phyloP scores from a whole-genome alignment of 2,329 filamentous ascomycete genomes.

The Aspergillus cejpii region DNA sequence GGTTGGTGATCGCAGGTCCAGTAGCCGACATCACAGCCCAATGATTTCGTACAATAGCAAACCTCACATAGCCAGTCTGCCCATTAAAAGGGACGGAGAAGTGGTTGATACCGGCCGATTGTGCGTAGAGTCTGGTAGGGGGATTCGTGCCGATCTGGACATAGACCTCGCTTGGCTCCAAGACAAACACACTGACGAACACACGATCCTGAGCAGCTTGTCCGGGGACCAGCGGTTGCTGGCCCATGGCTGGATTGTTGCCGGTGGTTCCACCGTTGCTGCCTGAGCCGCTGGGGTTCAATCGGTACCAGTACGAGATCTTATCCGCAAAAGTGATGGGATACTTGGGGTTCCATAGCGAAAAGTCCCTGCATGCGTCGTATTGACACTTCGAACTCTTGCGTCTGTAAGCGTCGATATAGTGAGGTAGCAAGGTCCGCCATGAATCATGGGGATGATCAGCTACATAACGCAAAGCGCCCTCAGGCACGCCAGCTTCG shows the following conservation, averaged over 20 bases:
- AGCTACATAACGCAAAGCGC: constrained; percentile 33
- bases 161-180: constrained; percentile 22
- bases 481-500: constrained; percentile 44
- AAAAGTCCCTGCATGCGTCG: not conserved
- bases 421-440: constrained; percentile 28
- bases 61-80: constrained; percentile 23
- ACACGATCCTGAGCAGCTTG: constrained; percentile 29
- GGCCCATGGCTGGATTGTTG: constrained; percentile 28
- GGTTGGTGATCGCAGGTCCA: constrained; percentile 28
- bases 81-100: constrained; percentile 30
- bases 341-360: constrained; percentile 3
- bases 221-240: constrained; percentile 21
- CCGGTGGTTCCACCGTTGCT: constrained; percentile 29
- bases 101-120: constrained; percentile 24
- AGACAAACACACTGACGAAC: constrained; percentile 25
- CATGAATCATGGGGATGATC: constrained; percentile 25
- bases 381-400: constrained; percentile 3
- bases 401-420: constrained; percentile 32
- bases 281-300: constrained; percentile 28
- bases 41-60: constrained; percentile 23
- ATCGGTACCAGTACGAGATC: constrained; percentile 32
- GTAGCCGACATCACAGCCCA: constrained; percentile 16
- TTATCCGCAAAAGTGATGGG: constrained; percentile 21
- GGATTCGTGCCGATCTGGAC: constrained; percentile 25
- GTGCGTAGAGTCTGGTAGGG: constrained; percentile 19